Conservation (phyloP, 208 protist genomes). For the Zelonia costaricensis region DNA sequence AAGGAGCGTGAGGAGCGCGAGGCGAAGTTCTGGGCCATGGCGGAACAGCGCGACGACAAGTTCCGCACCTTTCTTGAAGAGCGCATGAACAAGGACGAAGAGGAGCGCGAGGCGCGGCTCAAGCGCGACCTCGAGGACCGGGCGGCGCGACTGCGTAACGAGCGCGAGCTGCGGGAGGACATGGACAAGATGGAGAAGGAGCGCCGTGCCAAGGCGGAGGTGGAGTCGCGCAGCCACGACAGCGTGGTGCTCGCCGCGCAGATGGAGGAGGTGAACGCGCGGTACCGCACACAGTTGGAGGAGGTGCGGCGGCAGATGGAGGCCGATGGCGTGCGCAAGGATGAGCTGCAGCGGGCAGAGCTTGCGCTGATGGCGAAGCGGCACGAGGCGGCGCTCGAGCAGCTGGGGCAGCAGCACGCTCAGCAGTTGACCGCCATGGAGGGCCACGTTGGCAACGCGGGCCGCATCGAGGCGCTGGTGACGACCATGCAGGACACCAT, state of each 20-base stretch:
- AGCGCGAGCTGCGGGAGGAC: constrained; percentile 68
- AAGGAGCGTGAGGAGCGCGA: constrained; percentile 79
- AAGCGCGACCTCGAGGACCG: constrained; percentile 83
- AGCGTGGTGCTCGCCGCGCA: constrained; percentile 51
- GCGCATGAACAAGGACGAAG: constrained; percentile 63
- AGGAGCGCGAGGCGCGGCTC: constrained; percentile 78
- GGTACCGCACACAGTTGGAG: constrained; percentile 72
- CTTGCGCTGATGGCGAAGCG: constrained; percentile 70
- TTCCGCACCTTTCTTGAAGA: constrained; percentile 54
- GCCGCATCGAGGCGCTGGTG: constrained; percentile 65
- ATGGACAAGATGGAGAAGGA: constrained; percentile 73
- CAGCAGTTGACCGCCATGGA: constrained; percentile 59
- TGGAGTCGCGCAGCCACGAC: constrained; percentile 63
- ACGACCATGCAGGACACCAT: constrained; percentile 64
- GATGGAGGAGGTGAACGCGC: constrained; percentile 65
- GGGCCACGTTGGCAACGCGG: constrained; percentile 59
- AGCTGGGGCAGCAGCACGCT: constrained; percentile 56
- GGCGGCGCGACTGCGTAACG: constrained; percentile 57
- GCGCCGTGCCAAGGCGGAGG: constrained; percentile 57
- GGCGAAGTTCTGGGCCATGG: constrained; percentile 64
- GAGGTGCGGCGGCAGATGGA: constrained; percentile 74
- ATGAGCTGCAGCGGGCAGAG: constrained; percentile 71
- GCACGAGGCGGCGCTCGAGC: constrained; percentile 56
- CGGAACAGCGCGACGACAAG: constrained; percentile 72
- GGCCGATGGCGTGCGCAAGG: constrained; percentile 53